phyloP scores from a whole-genome alignment of 2,329 filamentous ascomycete genomes.

The Triangularia verruculosa region DNA sequence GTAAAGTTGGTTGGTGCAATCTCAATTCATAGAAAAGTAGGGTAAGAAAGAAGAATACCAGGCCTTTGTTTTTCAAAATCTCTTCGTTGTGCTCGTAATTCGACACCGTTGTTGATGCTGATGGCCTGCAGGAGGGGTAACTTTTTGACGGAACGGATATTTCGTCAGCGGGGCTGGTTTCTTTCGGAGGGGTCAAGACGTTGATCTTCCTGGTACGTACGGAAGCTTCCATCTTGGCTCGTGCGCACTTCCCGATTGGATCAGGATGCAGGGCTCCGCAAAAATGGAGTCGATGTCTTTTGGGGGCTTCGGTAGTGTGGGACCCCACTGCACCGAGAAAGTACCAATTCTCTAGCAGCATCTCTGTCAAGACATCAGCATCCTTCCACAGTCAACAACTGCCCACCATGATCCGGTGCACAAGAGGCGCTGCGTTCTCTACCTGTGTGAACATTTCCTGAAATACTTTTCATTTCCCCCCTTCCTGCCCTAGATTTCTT shows the following conservation, averaged over 20 bases:
- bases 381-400: constrained; percentile 5
- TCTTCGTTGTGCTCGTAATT: neutral
- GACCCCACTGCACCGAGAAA: constrained; percentile 27
- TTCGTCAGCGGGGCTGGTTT: constrained; percentile 20
- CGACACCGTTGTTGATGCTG: neutral
- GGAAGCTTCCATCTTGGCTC: constrained; percentile 8
- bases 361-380: neutral
- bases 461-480: neutral
- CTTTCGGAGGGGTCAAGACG: constrained; percentile 10
- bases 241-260: constrained; percentile 8
- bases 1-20: neutral
- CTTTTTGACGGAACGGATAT: constrained; percentile 1
- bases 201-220: constrained; percentile 3
- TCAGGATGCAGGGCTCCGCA: constrained; percentile 15
- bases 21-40: neutral
- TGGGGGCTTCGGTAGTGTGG: constrained; percentile 12
- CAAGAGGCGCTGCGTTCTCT: neutral
- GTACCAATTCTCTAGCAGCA: constrained; percentile 18
- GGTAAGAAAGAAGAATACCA: neutral
- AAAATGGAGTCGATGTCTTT: constrained; percentile 13
- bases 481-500: neutral
- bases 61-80: neutral
- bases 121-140: neutral
- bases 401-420: neutral
- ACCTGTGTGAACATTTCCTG: neutral